phyloP scores from a whole-genome alignment of 352 stramenopile species.

The Hyaloperonospora arabidopsidis region DNA sequence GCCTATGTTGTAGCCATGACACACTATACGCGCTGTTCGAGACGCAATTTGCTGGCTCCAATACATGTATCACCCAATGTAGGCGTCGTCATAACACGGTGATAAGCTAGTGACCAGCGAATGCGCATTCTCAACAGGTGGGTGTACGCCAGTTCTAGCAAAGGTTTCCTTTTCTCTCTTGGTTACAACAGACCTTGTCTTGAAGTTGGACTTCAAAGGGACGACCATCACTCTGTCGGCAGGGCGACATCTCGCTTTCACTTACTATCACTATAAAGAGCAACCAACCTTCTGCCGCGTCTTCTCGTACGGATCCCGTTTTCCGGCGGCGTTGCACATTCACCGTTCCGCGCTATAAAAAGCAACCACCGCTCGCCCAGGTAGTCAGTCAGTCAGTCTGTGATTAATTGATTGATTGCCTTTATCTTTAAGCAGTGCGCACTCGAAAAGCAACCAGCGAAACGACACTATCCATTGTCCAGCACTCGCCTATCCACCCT shows the following conservation, averaged over 20 bases:
- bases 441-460: constrained; percentile 10
- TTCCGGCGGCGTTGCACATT: constrained; percentile 20
- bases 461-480: constrained; percentile 27
- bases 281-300: constrained; percentile 11
- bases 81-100: too few relatives aligned
- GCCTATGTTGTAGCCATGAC: too few relatives aligned
- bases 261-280: constrained; percentile 3
- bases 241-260: constrained; percentile 12
- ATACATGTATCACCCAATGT: too few relatives aligned
- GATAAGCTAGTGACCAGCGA: too few relatives aligned
- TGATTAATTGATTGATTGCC: constrained; percentile 2
- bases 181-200: constrained; percentile 10
- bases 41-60: too few relatives aligned
- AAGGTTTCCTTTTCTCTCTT: constrained; percentile 15
- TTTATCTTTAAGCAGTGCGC: too few relatives aligned
- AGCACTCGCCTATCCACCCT: constrained; percentile 26
- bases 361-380: constrained; percentile 15
- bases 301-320: constrained; percentile 13
- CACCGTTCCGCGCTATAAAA: constrained; percentile 30
- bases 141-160: constrained; percentile 1
- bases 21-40: too few relatives aligned
- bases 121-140: too few relatives aligned
- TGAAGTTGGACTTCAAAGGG: constrained; percentile 28
- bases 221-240: constrained; percentile 17
- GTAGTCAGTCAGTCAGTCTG: background rate